phyloP scores from a whole-genome alignment of 2,329 filamentous ascomycete genomes.

The Corinectria fuckeliana region DNA sequence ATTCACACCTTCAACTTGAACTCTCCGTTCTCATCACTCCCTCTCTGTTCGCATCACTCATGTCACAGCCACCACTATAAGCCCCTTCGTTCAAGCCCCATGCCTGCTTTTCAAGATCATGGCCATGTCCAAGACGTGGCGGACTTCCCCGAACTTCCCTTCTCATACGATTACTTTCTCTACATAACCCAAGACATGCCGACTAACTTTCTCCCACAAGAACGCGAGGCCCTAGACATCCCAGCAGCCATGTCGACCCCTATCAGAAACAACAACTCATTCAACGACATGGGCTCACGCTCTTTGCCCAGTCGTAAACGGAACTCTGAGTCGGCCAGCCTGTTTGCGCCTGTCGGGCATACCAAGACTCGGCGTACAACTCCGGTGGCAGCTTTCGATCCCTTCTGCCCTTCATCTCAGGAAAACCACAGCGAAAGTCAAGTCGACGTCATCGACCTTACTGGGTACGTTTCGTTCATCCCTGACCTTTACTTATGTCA shows the following conservation, averaged over 20 bases:
- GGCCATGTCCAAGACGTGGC: neutral
- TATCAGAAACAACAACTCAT: constrained; percentile 5
- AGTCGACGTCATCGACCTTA: constrained; percentile 50
- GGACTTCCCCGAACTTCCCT: neutral
- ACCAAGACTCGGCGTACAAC: constrained; percentile 46
- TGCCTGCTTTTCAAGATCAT: neutral
- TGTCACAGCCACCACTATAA: neutral
- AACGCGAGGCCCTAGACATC: neutral
- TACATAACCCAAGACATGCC: neutral
- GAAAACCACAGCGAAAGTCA: constrained; percentile 11
- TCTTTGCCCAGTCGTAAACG: constrained; percentile 43
- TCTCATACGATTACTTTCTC: neutral
- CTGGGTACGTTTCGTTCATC: constrained; percentile 41
- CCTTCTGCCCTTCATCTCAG: constrained; percentile 3
- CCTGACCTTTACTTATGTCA: neutral
- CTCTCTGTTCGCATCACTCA: neutral
- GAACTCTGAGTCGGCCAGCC: constrained; percentile 27
- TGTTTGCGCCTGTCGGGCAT: constrained; percentile 17
- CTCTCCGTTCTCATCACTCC: neutral
- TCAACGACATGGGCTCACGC: constrained; percentile 22
- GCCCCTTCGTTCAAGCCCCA: neutral
- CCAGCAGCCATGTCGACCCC: constrained; percentile 32
- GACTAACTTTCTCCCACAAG: constrained; percentile 24
- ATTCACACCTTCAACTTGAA: neutral
- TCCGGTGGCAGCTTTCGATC: constrained; percentile 22